Conservation (phyloP, 2,329 filamentous ascomycete genomes). For the Botryosphaeria dothidea region DNA sequence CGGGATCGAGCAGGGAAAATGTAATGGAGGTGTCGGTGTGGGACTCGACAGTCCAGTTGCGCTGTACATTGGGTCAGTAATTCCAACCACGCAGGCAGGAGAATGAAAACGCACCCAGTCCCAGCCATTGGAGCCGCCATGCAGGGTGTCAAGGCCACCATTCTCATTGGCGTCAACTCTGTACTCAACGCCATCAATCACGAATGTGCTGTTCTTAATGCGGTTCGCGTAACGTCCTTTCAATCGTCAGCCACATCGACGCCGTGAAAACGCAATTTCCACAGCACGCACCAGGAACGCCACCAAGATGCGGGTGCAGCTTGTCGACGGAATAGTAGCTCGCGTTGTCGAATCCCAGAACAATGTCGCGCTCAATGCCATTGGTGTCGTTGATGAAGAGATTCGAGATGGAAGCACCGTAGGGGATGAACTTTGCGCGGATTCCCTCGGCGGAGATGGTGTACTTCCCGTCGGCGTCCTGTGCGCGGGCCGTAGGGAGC, state of each 20-base stretch:
- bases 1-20: slow-evolving; percentile 71
- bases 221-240: slow-evolving; percentile 71
- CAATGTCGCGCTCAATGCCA: slow-evolving; percentile 68
- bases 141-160: slow-evolving; percentile 61
- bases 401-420: slow-evolving; percentile 73
- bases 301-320: slow-evolving; percentile 70
- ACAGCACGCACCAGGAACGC: slow-evolving; percentile 59
- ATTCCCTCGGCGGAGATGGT: slow-evolving; percentile 69
- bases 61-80: slow-evolving; percentile 35
- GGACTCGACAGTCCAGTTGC: slow-evolving; percentile 75
- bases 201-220: slow-evolving; percentile 75
- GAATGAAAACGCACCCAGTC: slow-evolving; percentile 52
- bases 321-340: slow-evolving; percentile 66
- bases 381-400: slow-evolving; percentile 69
- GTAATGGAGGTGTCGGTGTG: slow-evolving; percentile 69
- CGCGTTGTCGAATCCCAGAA: slow-evolving; percentile 76
- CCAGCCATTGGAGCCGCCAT: slow-evolving; percentile 72
- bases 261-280: background rate
- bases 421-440: slow-evolving; percentile 69
- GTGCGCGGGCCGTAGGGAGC: background rate
- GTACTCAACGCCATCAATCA: slow-evolving; percentile 63
- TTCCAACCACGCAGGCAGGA: too few relatives aligned
- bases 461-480: slow-evolving; percentile 60
- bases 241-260: background rate
- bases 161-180: slow-evolving; percentile 62